phyloP scores from a whole-genome alignment of 257 asterid species.

The Solanum lignicaule region DNA sequence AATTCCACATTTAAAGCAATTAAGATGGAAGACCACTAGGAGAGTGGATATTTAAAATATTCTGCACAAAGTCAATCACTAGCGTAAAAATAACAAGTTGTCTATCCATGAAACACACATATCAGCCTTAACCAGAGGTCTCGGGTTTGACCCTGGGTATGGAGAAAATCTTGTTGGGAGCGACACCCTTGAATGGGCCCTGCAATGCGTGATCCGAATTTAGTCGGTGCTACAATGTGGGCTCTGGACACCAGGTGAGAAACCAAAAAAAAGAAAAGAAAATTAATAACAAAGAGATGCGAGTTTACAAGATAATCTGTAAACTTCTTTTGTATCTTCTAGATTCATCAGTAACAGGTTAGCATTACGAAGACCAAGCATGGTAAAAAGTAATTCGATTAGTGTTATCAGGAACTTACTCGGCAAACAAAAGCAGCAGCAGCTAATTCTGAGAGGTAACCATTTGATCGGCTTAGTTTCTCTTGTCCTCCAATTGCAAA shows the following conservation, averaged over 20 bases:
- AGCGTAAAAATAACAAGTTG: neutral
- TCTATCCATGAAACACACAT: neutral
- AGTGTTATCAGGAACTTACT: slow-evolving; percentile 29
- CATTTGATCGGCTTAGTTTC: slow-evolving; percentile 66
- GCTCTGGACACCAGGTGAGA: neutral
- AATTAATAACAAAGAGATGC: neutral
- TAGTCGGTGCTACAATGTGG: neutral
- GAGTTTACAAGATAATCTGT: neutral
- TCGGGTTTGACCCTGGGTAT: neutral
- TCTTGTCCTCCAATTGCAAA: slow-evolving; percentile 97
- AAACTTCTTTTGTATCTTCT: neutral
- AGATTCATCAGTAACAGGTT: neutral
- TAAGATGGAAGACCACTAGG: neutral
- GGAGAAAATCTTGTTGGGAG: neutral
- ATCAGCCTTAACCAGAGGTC: neutral
- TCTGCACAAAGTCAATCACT: neutral
- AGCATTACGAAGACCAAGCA: neutral
- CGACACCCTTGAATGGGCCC: neutral
- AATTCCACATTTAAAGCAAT: neutral
- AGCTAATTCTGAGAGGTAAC: slow-evolving; percentile 88
- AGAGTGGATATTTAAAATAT: neutral
- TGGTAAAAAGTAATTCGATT: neutral
- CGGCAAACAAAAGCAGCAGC: slow-evolving; percentile 99
- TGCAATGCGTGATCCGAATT: neutral
- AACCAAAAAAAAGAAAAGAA: neutral